Evolutionary conservation across 305 asterid genomes (phyloP), one percentile per base, ranked within the genome.

Genomic region (Stenogyne calaminthoides): DNA sequence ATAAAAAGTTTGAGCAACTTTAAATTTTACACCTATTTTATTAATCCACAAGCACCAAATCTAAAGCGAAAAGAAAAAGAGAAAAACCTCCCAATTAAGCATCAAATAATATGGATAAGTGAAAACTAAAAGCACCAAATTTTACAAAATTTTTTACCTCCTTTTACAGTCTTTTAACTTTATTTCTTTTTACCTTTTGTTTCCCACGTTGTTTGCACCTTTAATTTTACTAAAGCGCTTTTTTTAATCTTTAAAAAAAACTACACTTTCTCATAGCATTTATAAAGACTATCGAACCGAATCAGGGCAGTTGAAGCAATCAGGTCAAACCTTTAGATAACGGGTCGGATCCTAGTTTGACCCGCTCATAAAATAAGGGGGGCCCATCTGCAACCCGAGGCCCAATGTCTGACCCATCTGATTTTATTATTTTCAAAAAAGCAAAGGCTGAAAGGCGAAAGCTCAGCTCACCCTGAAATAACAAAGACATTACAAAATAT

Each of bases 91-190:
- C 22, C 11, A 47, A 25, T 64, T 56, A 71, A 44, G 55, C 70
- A 66, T 52, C 64, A 29, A 73, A 60, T 52, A 72, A 52, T 25
- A 22, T 42, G 71, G 75, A 51, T 44, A 71, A 64, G 70, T 39
- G 60, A 64, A 77, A 64, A 42, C 56, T 65, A 66, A 74, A 71
- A 73, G 81, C 78, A 20, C 14, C 47, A 58, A 74, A 67, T 62
- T 75, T n/a, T 25, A 64, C 60, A 61, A 77, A 7, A 11, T 9
- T 64, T 67, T 71, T 83, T 65, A 70, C 70, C 78, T 14, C 72
- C 84, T 81, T 55, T 79, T 77, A 76, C 78, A 68, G 84, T 80
- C 83, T 85, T 85, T 67, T 80, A 80, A 76, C 93, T 88, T 88
- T 84, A 44, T 37, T 83, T 85, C 82, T 79, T 80, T 80, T 78